A percentile compares a stretch with the other conserved stretches of the same genome.
phyloP scores from a whole-genome alignment of 2,329 filamentous ascomycete genomes.

The Diplodia intermedia region DNA sequence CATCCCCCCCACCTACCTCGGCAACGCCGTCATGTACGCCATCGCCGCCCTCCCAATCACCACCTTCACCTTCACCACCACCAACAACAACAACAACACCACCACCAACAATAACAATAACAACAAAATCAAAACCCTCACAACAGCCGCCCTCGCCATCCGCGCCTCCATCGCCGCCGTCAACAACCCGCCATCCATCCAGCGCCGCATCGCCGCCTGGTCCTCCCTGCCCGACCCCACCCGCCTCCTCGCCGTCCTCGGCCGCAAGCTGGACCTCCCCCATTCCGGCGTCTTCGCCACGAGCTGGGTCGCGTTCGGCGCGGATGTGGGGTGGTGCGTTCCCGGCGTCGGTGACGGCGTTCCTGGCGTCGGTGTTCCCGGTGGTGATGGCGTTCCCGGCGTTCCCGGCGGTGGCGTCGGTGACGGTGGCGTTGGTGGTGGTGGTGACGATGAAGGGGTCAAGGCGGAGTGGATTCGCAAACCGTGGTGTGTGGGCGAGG shows the following conservation, averaged over 20 bases:
- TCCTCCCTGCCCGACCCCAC: background rate
- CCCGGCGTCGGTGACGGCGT: background rate
- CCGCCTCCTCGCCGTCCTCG: background rate
- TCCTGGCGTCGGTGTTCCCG: background rate
- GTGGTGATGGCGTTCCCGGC: background rate
- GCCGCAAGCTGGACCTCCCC: background rate
- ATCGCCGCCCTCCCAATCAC: background rate
- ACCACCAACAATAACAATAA: no score
- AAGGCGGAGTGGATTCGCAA: slow-evolving; percentile 18
- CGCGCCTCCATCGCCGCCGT: background rate
- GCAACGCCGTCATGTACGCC: slow-evolving; percentile 19
- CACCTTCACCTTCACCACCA: background rate
- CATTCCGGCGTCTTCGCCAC: background rate
- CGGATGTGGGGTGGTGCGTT: background rate
- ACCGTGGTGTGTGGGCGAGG: slow-evolving; percentile 20
- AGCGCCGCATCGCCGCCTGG: background rate
- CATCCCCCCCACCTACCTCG: background rate
- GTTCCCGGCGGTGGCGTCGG: background rate
- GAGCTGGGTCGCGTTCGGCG: slow-evolving; percentile 9
- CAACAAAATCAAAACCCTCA: background rate
- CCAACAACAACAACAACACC: background rate
- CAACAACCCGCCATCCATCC: background rate
- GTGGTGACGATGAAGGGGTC: no score
- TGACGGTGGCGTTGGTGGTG: background rate
- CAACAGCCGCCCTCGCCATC: background rate